Evolutionary conservation across 208 protist genomes (phyloP).

Genomic region (Crithidia fasciculata): DNA sequence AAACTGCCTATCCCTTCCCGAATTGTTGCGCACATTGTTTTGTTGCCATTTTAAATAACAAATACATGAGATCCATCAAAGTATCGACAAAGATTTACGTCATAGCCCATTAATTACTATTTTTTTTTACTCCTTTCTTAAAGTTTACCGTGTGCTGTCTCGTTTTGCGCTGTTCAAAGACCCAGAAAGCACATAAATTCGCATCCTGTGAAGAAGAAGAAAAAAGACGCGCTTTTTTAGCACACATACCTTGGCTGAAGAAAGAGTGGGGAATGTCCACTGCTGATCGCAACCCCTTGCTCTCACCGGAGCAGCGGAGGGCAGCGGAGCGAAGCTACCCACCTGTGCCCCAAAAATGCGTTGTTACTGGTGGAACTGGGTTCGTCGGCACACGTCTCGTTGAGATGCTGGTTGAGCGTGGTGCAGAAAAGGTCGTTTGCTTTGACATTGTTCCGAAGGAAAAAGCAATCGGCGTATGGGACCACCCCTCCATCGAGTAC

Average conservation of each 20-base stretch:
- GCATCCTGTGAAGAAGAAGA: too few relatives aligned
- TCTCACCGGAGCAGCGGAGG: constrained; percentile 68
- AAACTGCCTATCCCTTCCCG: too few relatives aligned
- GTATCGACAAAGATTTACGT: constrained; percentile 1
- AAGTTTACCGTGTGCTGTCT: too few relatives aligned
- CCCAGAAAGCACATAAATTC: too few relatives aligned
- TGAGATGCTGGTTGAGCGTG: constrained; percentile 96
- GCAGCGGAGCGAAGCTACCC: constrained; percentile 64
- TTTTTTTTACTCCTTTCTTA: neutral
- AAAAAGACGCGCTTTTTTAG: too few relatives aligned
- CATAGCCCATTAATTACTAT: neutral
- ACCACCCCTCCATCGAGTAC: constrained; percentile 90
- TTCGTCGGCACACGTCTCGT: constrained; percentile 95
- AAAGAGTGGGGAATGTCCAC: constrained; percentile 26
- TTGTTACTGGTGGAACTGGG: constrained; percentile 95
- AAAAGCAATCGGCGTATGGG: constrained; percentile 72
- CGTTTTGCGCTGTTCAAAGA: too few relatives aligned
- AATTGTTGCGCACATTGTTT: too few relatives aligned
- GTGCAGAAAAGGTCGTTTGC: constrained; percentile 88
- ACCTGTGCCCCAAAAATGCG: constrained; percentile 84
- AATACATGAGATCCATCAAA: too few relatives aligned
- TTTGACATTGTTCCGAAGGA: constrained; percentile 93
- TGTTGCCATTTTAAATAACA: too few relatives aligned
- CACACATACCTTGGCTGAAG: too few relatives aligned
- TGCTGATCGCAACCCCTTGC: constrained; percentile 56